Evolutionary conservation across 108 stramenopile species (phyloP), one percentile per base, ranked within the genome.

Genomic region (Seminavis robusta): DNA sequence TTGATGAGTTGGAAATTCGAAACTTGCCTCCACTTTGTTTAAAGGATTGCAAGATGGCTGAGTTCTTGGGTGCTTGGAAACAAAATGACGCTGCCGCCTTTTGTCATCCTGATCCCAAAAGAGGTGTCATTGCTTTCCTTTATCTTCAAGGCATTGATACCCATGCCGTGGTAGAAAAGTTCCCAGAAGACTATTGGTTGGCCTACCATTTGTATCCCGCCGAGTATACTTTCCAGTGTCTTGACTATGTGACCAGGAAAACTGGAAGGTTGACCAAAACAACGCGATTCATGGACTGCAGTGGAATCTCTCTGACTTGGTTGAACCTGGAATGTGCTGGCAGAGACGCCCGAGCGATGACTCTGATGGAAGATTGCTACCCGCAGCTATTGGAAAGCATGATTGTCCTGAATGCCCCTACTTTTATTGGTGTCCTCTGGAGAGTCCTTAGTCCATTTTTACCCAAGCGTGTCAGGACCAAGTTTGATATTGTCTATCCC

Each of bases 371-470:
- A 57, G 56, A 66, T 57, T 28, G 37, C 4, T 69, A 69, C 37
- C 67, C 67, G 17, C 67, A 69, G 48, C n/a, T 61, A 13, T 16
- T 69, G 21, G 57, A 36, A 21, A 40, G 33, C 17, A 20, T 69
- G 27, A 37, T 69, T 16, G 19, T 61, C 32, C 37, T 24, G 11
- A 52, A 69, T 47, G 30, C 38, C n/a, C 63, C 63, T 11, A 23
- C 41, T 10, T 59, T 48, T 49, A 19, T 59, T 17, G 16, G 24
- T 5, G 28, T 49, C 0, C 19, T 49, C 1, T 67, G 66, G 66
- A 16, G 28, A 5, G 24, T 56, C 23, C 15, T 52, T 20, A 25
- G 41, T 23, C 49, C 58, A 8, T 11, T 67, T 20, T 24, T 67
- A n/a, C 66, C 66, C 3, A 67, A 51, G 23, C 56, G 66, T 19